Conservation (phyloP, 2,329 filamentous ascomycete species). For the Didymella segeticola region DNA sequence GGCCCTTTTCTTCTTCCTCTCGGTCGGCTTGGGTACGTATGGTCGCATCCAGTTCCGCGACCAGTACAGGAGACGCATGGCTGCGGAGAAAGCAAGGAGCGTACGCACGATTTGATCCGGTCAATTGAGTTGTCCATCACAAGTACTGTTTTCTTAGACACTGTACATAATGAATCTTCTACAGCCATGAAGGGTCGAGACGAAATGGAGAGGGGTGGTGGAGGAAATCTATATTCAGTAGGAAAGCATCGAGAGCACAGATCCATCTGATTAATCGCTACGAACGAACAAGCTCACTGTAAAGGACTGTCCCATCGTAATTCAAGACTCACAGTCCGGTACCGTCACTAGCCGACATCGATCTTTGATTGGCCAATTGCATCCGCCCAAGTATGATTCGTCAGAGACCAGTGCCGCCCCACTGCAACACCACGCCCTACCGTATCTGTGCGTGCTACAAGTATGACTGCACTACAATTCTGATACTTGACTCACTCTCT, state of each 20-base stretch:
- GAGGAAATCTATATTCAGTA: not conserved
- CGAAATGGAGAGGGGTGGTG: not conserved
- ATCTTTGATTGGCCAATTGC: not conserved
- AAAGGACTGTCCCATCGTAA: not conserved
- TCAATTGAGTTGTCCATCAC: constrained; percentile 1
- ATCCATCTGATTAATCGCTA: too few relatives aligned
- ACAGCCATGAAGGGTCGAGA: not conserved
- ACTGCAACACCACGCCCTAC: constrained; percentile 14
- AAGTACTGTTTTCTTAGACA: constrained; percentile 12
- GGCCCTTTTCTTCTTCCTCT: constrained; percentile 61
- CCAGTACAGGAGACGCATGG: constrained; percentile 63
- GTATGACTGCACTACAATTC: constrained; percentile 7
- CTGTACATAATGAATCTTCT: constrained; percentile 30
- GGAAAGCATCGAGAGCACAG: not conserved
- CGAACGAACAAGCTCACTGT: too few relatives aligned
- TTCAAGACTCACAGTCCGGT: not conserved
- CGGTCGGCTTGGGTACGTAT: constrained; percentile 68
- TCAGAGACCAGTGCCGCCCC: not conserved
- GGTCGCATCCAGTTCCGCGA: constrained; percentile 71
- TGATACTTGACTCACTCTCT: not conserved
- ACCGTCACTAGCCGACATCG: constrained; percentile 3
- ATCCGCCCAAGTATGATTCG: not conserved
- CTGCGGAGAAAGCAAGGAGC: constrained; percentile 46
- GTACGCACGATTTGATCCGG: constrained; percentile 45
- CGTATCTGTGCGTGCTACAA: not conserved